Percentiles rank a stretch among this genome's conserved stretches.
phyloP scores from a whole-genome alignment of 1,284 basidiomycete species.

The Pisolithus thermaeus region DNA sequence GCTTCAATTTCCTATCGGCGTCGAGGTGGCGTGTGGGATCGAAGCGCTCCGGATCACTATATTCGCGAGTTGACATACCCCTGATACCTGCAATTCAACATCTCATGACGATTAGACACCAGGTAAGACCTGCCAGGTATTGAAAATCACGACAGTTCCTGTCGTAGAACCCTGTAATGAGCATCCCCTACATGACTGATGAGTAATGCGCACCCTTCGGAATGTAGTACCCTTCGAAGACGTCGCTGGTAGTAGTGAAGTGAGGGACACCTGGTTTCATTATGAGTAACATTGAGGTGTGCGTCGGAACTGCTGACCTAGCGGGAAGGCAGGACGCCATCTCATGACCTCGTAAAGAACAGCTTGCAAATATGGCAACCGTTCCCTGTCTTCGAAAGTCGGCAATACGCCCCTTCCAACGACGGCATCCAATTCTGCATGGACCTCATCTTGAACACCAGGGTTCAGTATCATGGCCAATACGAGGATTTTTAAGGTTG shows the following conservation, averaged over 20 bases:
- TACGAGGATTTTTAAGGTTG: conserved; percentile 15
- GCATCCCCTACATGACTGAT: neutral
- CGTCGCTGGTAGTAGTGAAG: conserved; percentile 1
- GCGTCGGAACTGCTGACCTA: conserved; percentile 10
- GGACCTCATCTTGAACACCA: conserved; percentile 27
- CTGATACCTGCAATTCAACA: neutral
- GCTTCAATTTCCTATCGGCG: conserved; percentile 1
- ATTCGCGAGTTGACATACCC: neutral
- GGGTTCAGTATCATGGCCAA: conserved; percentile 32
- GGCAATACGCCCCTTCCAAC: conserved; percentile 23
- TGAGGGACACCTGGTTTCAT: conserved; percentile 4
- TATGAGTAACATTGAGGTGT: neutral
- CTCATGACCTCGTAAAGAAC: conserved; percentile 31
- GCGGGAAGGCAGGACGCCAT: conserved; percentile 29
- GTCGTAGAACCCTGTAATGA: neutral
- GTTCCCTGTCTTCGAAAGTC: conserved; percentile 21
- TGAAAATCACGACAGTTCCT: conserved; percentile 3
- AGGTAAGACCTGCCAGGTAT: neutral
- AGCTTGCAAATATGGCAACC: conserved; percentile 29
- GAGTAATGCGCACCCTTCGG: conserved; percentile 3
- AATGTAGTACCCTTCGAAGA: conserved; percentile 7
- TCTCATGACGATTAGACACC: neutral
- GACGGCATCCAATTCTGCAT: conserved; percentile 30
- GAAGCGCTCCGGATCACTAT: conserved; percentile 1
- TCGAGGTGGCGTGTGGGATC: conserved; percentile 1